phyloP scores from a whole-genome alignment of 1,284 basidiomycete species.

The Pisolithus thermaeus region DNA sequence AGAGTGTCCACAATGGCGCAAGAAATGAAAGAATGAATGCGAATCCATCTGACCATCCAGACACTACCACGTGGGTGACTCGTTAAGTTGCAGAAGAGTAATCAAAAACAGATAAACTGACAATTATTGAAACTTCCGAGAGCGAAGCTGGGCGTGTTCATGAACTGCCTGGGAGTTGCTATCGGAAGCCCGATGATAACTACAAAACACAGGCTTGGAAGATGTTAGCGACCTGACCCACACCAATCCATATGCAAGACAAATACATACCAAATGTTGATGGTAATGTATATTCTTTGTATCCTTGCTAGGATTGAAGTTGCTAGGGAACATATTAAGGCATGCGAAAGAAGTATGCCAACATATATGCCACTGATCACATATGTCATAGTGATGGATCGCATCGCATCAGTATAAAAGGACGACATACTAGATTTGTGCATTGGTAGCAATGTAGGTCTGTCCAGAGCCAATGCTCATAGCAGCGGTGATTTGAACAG shows the following conservation, averaged over 20 bases:
- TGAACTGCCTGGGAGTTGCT: slow-evolving; percentile 37
- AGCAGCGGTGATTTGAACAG: slow-evolving; percentile 35
- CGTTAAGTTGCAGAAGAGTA: neutral
- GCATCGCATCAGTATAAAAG: neutral
- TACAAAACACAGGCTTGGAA: slow-evolving; percentile 33
- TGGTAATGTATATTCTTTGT: slow-evolving; percentile 20
- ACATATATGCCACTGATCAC: slow-evolving; percentile 26
- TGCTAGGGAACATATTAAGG: slow-evolving; percentile 33
- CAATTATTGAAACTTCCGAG: slow-evolving; percentile 33
- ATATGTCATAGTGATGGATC: neutral
- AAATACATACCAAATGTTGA: slow-evolving; percentile 29
- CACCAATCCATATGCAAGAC: neutral
- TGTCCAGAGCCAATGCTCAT: slow-evolving; percentile 29
- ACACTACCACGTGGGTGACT: slow-evolving; percentile 27
- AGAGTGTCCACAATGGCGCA: slow-evolving; percentile 43
- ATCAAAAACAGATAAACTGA: slow-evolving; percentile 10
- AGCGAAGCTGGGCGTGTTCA: slow-evolving; percentile 38
- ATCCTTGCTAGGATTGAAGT: slow-evolving; percentile 28
- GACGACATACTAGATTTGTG: slow-evolving; percentile 26
- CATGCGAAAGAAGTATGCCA: slow-evolving; percentile 24
- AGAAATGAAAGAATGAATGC: slow-evolving; percentile 47
- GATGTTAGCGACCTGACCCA: neutral
- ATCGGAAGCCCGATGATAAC: slow-evolving; percentile 45
- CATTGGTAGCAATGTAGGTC: slow-evolving; percentile 24
- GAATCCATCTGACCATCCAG: slow-evolving; percentile 42